Percentiles rank a stretch among this genome's conserved stretches.
Evolutionary conservation across 2,329 filamentous ascomycete genomes (phyloP).

Genomic region (Magnaporthiopsis poae): DNA sequence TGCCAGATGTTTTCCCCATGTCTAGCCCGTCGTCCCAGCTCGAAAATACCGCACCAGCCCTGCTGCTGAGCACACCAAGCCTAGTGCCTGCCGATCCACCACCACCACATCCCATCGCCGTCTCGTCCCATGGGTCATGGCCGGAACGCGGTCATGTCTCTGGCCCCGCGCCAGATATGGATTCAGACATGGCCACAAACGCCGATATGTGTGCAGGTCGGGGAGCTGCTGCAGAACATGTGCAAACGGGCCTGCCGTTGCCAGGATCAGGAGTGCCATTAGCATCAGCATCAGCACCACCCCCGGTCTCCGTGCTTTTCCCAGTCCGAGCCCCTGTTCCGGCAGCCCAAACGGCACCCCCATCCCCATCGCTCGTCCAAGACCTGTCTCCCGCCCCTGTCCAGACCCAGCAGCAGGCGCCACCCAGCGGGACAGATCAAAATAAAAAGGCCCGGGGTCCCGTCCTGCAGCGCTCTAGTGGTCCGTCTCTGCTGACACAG

Average conservation of each 20-base stretch:
- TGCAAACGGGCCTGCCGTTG: neutral
- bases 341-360: conserved; percentile 19
- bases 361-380: neutral
- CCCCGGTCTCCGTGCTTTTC: neutral
- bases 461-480: conserved; percentile 33
- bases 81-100: conserved; percentile 8
- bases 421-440: conserved; percentile 19
- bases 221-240: neutral
- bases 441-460: conserved; percentile 40
- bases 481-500: conserved; percentile 47
- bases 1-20: conserved; percentile 51
- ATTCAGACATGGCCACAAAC: neutral
- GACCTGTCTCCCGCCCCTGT: neutral
- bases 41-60: conserved; percentile 43
- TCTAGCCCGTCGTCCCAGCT: conserved; percentile 39
- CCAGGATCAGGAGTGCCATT: neutral
- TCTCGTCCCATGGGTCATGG: conserved; percentile 3
- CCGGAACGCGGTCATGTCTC: neutral
- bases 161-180: conserved; percentile 5
- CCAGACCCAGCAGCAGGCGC: neutral
- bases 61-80: conserved; percentile 16
- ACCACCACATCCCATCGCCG: neutral
- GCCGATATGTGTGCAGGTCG: neutral
- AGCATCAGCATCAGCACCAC: conserved; percentile 5
- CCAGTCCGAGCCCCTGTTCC: conserved; percentile 23